Base-by-base conservation (phyloP, 163 green algal species). In the Chloromonas sp. region DNA sequence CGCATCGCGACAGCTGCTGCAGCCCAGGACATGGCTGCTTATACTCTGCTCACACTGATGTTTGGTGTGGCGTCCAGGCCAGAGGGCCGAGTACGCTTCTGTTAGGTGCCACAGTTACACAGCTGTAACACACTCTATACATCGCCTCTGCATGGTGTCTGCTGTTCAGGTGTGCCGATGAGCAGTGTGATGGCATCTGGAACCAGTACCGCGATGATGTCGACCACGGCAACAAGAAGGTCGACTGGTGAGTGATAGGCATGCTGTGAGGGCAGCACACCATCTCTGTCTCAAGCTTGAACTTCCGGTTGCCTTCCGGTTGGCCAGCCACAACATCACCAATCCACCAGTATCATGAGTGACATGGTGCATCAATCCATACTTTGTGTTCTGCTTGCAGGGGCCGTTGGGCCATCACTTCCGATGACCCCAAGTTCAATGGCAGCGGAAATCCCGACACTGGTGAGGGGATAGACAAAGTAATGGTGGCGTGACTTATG, bases 351-450 rank as follows among this genome's bases (percentile, higher is more conserved):
- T 36, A 36, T 36, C 36, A 36, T 36, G 36, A 36, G 36, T 36
- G 36, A 36, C 36, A 36, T 36, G 36, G 36, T 36, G 36, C 36
- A 36, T 36, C 36, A 36, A 36, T 36, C 36, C 36, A 36, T 74
- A 15, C 5, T 74, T 74, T 74, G 66, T 74, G 66, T 74, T 5
- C 66, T 74, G 5, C 66, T 15, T 15, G 5, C 66, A 74, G 92
- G 92, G 92, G 92, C 83, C 81, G 79, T 14, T 96, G 92, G 93
- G 94, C 94, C 61, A 96, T 97, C 85, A 94, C 92, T 57, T 82
- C 87, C 70, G 89, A 95, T 71, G 94, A 97, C 89, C 94, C 93
- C 0, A 83, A 88, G 0, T 97, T 96, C 84, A 70, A 86, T 0
- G 94, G 94, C 62, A 86, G 85, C 1, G 94, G 94, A 84, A 93